Conservation (phyloP, 1,284 basidiomycete genomes). For the Pseudozyma hubeiensis region DNA sequence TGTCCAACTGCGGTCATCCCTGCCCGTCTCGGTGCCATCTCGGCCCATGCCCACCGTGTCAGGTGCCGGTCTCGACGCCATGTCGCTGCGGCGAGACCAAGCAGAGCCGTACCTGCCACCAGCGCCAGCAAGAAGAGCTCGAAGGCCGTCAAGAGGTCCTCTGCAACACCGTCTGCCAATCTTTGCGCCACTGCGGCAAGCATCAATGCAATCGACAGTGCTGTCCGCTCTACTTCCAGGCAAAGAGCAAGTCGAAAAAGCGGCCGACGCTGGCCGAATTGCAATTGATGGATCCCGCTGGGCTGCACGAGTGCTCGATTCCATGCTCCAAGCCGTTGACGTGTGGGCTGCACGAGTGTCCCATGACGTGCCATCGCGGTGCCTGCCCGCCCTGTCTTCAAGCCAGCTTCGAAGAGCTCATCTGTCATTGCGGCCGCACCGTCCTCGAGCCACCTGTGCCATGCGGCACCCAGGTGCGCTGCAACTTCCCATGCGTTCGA, state of each 20-base stretch:
- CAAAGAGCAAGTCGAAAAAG: constrained; percentile 54
- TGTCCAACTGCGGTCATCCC: constrained; percentile 57
- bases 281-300: constrained; percentile 59
- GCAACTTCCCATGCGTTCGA: constrained; percentile 64
- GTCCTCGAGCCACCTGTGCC: constrained; percentile 67
- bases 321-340: constrained; percentile 60
- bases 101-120: constrained; percentile 52
- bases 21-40: constrained; percentile 58
- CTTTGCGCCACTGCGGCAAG: constrained; percentile 59
- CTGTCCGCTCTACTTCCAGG: constrained; percentile 65
- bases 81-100: constrained; percentile 66
- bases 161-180: constrained; percentile 57
- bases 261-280: constrained; percentile 50
- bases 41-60: constrained; percentile 63
- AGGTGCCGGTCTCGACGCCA: constrained; percentile 55
- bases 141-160: constrained; percentile 56
- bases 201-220: constrained; percentile 62
- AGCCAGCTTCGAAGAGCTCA: constrained; percentile 64
- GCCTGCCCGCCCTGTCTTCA: constrained; percentile 66
- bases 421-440: constrained; percentile 65
- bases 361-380: constrained; percentile 64
- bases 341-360: constrained; percentile 63
- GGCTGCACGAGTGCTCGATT: constrained; percentile 62
- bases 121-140: constrained; percentile 43
- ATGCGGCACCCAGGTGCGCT: constrained; percentile 61